Percentiles rank a stretch among this genome's conserved stretches.
phyloP scores from a whole-genome alignment of 2,329 filamentous ascomycete genomes.

The Diplodia intermedia region DNA sequence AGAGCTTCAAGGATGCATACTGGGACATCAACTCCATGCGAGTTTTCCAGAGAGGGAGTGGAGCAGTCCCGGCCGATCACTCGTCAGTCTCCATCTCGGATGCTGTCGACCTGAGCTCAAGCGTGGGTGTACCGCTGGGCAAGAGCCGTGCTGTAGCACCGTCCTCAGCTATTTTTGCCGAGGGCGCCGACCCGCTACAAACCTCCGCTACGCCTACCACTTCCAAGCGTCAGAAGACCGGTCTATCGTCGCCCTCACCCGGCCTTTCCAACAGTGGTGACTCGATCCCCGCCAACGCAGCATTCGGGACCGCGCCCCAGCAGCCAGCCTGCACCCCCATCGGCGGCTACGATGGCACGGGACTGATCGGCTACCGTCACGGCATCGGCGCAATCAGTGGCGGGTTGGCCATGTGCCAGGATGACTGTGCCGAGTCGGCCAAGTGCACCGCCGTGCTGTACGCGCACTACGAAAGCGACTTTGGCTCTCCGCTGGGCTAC shows the following conservation, averaged over 20 bases:
- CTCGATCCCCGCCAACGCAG: background rate
- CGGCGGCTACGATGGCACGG: background rate
- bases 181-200: background rate
- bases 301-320: background rate
- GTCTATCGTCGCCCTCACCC: background rate
- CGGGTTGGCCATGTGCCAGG: slow-evolving; percentile 26
- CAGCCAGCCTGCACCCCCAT: slow-evolving; percentile 24
- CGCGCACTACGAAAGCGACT: slow-evolving; percentile 20
- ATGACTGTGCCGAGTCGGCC: background rate
- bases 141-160: background rate
- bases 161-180: background rate
- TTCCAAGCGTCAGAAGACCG: background rate
- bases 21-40: slow-evolving; percentile 52
- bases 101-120: background rate
- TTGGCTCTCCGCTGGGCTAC: slow-evolving; percentile 27
- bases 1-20: slow-evolving; percentile 43
- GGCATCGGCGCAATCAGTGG: slow-evolving; percentile 20
- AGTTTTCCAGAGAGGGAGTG: slow-evolving; percentile 44
- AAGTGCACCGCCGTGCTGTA: slow-evolving; percentile 11
- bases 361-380: slow-evolving; percentile 6
- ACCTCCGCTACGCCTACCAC: background rate
- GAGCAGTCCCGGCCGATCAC: background rate
- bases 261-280: background rate
- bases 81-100: background rate
- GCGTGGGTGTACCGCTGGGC: slow-evolving; percentile 12